Conservation (phyloP, 2,329 filamentous ascomycete genomes). For the Paecilomyces sp. region DNA sequence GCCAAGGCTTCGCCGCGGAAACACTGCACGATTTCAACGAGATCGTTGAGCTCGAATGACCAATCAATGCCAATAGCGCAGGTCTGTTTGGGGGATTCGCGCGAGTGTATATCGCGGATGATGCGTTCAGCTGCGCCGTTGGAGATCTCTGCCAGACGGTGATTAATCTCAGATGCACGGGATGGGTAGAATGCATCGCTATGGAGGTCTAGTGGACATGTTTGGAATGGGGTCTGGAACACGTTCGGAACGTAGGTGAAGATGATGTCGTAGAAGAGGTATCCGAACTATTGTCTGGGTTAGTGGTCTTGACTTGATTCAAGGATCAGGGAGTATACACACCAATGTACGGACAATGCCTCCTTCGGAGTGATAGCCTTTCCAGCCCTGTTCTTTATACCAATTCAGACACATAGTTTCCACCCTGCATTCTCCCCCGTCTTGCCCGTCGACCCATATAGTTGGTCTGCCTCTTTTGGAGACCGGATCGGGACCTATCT, state of each 20-base stretch:
- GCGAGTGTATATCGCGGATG: conserved; percentile 60
- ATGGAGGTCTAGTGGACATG: conserved; percentile 83
- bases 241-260: conserved; percentile 94
- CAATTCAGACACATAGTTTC: conserved; percentile 89
- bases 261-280: conserved; percentile 87
- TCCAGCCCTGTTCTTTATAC: conserved; percentile 80
- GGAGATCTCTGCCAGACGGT: conserved; percentile 73
- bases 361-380: conserved; percentile 89
- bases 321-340: conserved; percentile 4
- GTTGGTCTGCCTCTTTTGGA: conserved; percentile 49
- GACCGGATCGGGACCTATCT: conserved; percentile 8
- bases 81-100: conserved; percentile 63
- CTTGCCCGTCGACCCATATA: conserved; percentile 73
- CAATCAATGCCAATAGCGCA: conserved; percentile 90
- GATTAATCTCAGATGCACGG: conserved; percentile 83
- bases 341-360: conserved; percentile 80
- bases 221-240: conserved; percentile 93
- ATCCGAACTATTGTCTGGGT: conserved; percentile 50
- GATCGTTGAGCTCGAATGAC: conserved; percentile 72
- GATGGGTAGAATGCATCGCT: conserved; percentile 87
- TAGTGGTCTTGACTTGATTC: background rate
- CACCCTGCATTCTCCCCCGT: conserved; percentile 69
- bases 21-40: conserved; percentile 70
- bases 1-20: conserved; percentile 77
- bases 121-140: conserved; percentile 69